A percentile compares a stretch with the other conserved stretches of the same genome.
Conservation (phyloP, 345 rosid species). For the Heritiera fomes region DNA sequence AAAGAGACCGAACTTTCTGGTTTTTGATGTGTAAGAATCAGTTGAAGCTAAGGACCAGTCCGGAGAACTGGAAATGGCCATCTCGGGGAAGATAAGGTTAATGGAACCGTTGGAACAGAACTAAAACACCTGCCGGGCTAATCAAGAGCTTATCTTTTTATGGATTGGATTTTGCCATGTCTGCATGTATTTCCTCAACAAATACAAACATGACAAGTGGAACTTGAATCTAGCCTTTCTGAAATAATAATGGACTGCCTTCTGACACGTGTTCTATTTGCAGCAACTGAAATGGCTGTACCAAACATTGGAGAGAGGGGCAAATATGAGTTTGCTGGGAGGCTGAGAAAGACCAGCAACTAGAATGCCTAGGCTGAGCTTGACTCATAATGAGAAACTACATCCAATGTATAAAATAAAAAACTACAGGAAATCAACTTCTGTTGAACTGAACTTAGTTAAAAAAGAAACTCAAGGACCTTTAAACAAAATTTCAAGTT, state of each 20-base stretch:
- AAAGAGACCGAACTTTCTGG: slow-evolving; percentile 20
- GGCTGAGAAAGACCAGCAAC: too few species aligned
- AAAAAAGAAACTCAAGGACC: too few species aligned
- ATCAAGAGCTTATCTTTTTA: background rate
- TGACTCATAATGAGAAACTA: background rate
- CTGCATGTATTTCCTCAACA: background rate
- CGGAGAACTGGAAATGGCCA: slow-evolving; percentile 47
- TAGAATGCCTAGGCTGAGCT: too few species aligned
- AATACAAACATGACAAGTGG: background rate
- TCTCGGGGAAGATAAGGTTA: slow-evolving; percentile 25
- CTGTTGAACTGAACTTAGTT: too few species aligned
- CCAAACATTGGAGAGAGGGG: background rate
- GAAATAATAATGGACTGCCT: background rate
- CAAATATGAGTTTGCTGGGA: background rate
- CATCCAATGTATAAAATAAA: too few species aligned
- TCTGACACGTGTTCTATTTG: background rate
- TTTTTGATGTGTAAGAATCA: slow-evolving; percentile 26
- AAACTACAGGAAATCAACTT: background rate
- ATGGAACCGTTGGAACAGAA: background rate
- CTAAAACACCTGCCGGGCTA: background rate
- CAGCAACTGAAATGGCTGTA: background rate
- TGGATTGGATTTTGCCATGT: slow-evolving; percentile 5
- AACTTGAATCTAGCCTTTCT: background rate
- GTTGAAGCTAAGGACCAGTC: slow-evolving; percentile 45
- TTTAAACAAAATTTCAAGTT: too few species aligned